Percentiles rank a stretch among this genome's conserved stretches.
phyloP scores from a whole-genome alignment of 768 basidiomycete genomes.

The Mycena leptocephala region DNA sequence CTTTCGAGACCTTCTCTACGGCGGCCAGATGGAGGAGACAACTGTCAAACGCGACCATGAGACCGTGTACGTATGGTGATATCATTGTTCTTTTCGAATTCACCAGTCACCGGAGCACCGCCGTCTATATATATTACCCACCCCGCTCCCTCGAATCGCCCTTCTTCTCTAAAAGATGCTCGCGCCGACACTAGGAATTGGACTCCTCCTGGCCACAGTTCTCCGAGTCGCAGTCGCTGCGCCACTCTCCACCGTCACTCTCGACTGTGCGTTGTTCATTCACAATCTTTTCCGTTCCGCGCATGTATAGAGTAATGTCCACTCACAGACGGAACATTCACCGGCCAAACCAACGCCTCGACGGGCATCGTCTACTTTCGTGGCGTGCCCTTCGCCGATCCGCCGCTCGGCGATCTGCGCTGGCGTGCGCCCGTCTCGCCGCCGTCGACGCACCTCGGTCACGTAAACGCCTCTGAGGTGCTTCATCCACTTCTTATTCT shows the following conservation, averaged over 20 bases:
- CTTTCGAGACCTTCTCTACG: too few species aligned
- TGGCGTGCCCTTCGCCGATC: constrained; percentile 61
- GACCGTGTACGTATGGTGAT: too few species aligned
- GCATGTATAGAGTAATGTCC: neutral
- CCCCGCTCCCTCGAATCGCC: neutral
- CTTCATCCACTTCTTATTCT: neutral
- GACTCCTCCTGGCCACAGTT: neutral
- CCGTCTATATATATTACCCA: too few species aligned
- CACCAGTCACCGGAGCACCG: too few species aligned
- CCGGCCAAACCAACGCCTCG: constrained; percentile 47
- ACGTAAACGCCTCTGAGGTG: constrained; percentile 53
- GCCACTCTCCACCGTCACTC: constrained; percentile 27
- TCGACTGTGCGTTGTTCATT: constrained; percentile 39
- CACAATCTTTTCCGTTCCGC: neutral
- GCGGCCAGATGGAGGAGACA: too few species aligned
- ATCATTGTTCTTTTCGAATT: too few species aligned
- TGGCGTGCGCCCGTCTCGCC: constrained; percentile 59
- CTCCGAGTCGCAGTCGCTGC: neutral
- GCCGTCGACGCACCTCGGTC: constrained; percentile 53
- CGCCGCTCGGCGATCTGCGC: constrained; percentile 58
- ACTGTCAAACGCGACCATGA: too few species aligned
- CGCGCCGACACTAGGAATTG: neutral
- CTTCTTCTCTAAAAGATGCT: neutral
- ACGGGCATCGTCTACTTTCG: constrained; percentile 53
- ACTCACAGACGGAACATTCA: constrained; percentile 56